Evolutionary conservation across 345 rosid genomes (phyloP), one percentile per base, ranked within the genome.

Genomic region (Arabis alpina): DNA sequence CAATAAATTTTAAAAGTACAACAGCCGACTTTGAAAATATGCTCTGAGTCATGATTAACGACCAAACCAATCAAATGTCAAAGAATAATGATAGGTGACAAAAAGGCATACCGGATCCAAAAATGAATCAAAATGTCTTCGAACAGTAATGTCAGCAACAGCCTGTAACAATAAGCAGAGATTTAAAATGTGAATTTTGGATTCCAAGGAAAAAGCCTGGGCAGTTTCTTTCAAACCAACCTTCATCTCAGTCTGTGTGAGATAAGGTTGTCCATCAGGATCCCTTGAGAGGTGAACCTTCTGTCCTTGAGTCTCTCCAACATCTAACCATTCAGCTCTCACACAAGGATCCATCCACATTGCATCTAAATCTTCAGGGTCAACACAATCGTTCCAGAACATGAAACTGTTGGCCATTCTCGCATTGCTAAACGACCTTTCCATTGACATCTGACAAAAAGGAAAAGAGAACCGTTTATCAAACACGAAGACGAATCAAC

Each of bases 221-320:
- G 1, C 23, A 19, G 23, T 19, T 19, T 19, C 23, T 19, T 19
- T 19, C 23, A 19, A 19, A 19, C 23, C 0, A 19, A 91, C 98
- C 93, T 74, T 87, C 89, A 94, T 89, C 83, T 91, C 98, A 9
- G 88, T 89, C 77, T 87, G 95, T 39, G 99, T 94, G 56, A 94
- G 81, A 76, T 86, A 94, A 63, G 91, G 82, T 66, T 94, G 86
- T 2, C 99, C 99, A 66, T 89, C 96, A 45, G 96, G 95, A 88
- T 94, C 99, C 72, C 95, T 81, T 8, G 99, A 94, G 64, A 94
- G 81, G 58, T 88, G 95, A 80, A 94, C 88, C 71, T 83, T 91
- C 58, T 88, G 88, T 10, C 87, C 98, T 80, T 47, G 76, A 49
- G 84, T 75, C 81, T 94, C 99, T 47, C 99, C 98, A 70, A 85